Evolutionary conservation across 164 flowering plant genomes (phyloP).

Genomic region (Macadamia integrifolia): DNA sequence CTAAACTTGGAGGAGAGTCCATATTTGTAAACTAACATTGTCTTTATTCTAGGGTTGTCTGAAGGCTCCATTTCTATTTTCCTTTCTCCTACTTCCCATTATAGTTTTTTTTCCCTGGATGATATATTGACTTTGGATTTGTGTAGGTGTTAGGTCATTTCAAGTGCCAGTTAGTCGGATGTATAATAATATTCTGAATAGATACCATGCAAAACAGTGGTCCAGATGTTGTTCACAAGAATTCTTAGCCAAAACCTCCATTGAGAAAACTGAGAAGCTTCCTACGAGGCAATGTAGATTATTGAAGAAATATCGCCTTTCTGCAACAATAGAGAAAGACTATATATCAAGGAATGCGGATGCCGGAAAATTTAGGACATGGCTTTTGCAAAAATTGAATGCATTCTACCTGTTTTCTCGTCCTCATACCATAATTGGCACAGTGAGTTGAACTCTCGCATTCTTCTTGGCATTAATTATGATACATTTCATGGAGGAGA

Average conservation of each 20-base stretch:
- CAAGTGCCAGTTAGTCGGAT: neutral
- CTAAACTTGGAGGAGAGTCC: no score
- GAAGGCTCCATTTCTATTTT: no score
- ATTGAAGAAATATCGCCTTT: neutral
- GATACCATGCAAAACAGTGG: neutral
- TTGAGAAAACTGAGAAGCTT: neutral
- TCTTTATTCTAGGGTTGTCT: no score
- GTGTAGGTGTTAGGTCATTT: constrained; percentile 7
- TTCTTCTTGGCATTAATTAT: no score
- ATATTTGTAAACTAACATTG: no score
- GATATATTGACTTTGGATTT: neutral
- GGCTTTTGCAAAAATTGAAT: constrained; percentile 5
- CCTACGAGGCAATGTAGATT: neutral
- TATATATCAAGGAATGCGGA: constrained; percentile 11
- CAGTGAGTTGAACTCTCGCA: constrained; percentile 17
- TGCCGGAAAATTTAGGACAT: neutral
- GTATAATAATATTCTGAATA: neutral
- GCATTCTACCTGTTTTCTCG: constrained; percentile 31
- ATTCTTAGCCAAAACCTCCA: neutral
- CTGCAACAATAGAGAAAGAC: constrained; percentile 10
- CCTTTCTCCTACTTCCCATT: no score
- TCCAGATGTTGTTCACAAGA: constrained; percentile 1
- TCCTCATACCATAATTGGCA: constrained; percentile 40
- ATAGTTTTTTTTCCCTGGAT: neutral
- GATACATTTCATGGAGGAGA: no score